Evolutionary conservation across 2,329 filamentous ascomycete genomes (phyloP), one percentile per base, ranked within the genome.

Genomic region (Aaosphaeria arxii): DNA sequence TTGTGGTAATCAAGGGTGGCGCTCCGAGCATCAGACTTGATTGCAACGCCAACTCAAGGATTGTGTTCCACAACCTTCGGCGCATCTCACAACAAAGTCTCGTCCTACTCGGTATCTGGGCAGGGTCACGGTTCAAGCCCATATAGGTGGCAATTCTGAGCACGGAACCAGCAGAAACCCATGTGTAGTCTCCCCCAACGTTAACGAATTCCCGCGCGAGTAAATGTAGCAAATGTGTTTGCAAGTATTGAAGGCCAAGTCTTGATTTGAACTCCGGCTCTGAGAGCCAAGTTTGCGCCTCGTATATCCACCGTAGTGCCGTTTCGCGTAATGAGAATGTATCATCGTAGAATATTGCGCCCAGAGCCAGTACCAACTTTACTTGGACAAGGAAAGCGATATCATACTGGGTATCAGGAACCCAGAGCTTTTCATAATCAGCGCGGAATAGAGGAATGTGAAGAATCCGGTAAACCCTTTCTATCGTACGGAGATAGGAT

Each of bases 321-420:
- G 71, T 70, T 5, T 66, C 44, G 5, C 80, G 74, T 33, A 83
- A 54, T 0, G 75, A 77, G 47, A 80, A 83, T 0, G 64, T 50
- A 0, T 77, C 71, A 44, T 84, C 78, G 47, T 80, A 76, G 0
- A 70, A 67, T 1, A 71, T 67, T 1, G 80, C 74, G 0, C 82
- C 83, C 13, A 85, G 75, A 0, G 83, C 80, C 4, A 85, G 62
- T 0, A 84, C 74, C 0, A 86, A 66, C 53, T 84, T 83, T 3
- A 85, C 52, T 41, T 81, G 81, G 11, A 83, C 72, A 1, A 83
- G 49, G 43, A 85, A 85, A 0, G 63, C 66, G 1, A 62, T 65
- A 38, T 76, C 71, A 0, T 69, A 58, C 1, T 63, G 48, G 0
- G 49, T 31, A 0, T 55, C 53, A 1, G 63, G 53, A 1, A 38